Evolutionary conservation across 2,329 filamentous ascomycete species (phyloP).

Genomic region (Neofusicoccum kwambonambiense): DNA sequence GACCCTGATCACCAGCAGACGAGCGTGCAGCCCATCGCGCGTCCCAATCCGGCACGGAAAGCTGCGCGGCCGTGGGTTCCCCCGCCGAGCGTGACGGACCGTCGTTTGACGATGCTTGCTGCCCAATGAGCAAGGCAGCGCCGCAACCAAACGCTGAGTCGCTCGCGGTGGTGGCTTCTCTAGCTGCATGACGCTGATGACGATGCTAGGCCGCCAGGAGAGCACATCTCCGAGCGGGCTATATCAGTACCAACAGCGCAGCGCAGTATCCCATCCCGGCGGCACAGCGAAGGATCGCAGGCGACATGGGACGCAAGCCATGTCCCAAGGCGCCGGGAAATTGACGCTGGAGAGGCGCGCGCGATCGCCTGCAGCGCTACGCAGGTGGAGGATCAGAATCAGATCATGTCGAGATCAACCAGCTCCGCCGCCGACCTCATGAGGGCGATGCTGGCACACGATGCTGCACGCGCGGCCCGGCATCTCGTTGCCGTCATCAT

Average conservation of each 20-base stretch:
- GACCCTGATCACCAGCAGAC: conserved; percentile 10
- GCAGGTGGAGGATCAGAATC: conserved; percentile 13
- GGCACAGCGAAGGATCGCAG: conserved; percentile 13
- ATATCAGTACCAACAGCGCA: conserved; percentile 7
- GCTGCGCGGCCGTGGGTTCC: neutral
- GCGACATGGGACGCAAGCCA: conserved; percentile 3
- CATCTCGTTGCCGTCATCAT: conserved; percentile 13
- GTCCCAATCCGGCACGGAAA: neutral
- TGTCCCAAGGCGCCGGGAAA: conserved; percentile 9
- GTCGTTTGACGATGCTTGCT: conserved; percentile 1
- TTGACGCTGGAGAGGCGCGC: conserved; percentile 7
- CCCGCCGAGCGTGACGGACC: neutral
- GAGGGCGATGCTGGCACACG: conserved; percentile 2
- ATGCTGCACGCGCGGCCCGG: conserved; percentile 14
- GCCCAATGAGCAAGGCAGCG: conserved; percentile 1
- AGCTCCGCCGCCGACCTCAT: conserved; percentile 11
- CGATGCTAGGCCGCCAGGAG: conserved; percentile 1
- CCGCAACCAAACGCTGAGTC: neutral
- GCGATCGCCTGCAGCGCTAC: conserved; percentile 10
- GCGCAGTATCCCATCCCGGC: neutral
- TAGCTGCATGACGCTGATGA: conserved; percentile 11
- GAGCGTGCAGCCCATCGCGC: neutral
- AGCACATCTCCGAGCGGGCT: conserved; percentile 1
- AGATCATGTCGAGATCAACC: conserved; percentile 5
- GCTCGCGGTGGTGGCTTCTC: conserved; percentile 4